Evolutionary conservation across 2,329 filamentous ascomycete genomes (phyloP).

Genomic region (Talaromyces sp.): DNA sequence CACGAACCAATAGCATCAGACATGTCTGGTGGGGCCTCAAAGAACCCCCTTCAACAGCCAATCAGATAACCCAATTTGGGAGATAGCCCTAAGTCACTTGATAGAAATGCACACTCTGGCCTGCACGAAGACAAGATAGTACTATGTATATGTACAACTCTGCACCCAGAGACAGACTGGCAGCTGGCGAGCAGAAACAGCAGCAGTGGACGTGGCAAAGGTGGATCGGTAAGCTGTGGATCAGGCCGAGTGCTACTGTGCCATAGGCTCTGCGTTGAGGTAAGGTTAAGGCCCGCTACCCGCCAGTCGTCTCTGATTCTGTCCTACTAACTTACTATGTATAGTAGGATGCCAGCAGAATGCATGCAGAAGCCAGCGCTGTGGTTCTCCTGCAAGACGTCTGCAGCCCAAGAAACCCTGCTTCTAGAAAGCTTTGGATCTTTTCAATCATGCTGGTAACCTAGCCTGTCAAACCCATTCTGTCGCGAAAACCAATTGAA

Average conservation of each 20-base stretch:
- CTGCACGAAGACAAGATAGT: background rate
- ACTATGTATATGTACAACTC: no score
- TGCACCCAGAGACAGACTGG: background rate
- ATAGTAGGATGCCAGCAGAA: background rate
- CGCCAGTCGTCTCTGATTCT: background rate
- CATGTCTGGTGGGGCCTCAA: background rate
- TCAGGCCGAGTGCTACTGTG: slow-evolving; percentile 3
- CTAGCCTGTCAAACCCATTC: background rate
- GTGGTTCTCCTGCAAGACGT: slow-evolving; percentile 4
- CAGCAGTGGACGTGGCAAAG: background rate
- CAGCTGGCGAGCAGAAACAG: background rate
- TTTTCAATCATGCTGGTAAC: background rate
- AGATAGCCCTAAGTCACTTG: slow-evolving; percentile 1
- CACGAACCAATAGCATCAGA: background rate
- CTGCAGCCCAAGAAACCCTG: slow-evolving; percentile 1
- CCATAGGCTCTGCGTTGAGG: background rate
- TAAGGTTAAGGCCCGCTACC: slow-evolving; percentile 7
- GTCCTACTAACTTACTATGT: background rate
- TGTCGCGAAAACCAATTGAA: background rate
- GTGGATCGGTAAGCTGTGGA: background rate
- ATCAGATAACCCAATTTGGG: background rate
- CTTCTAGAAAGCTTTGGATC: slow-evolving; percentile 3
- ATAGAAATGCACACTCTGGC: background rate
- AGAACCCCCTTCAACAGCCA: background rate
- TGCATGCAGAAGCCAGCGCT: slow-evolving; percentile 5